Percentiles rank a stretch among this genome's conserved stretches.
phyloP scores from a whole-genome alignment of 306 rosid genomes.

The Cucurbita argyrosperma region DNA sequence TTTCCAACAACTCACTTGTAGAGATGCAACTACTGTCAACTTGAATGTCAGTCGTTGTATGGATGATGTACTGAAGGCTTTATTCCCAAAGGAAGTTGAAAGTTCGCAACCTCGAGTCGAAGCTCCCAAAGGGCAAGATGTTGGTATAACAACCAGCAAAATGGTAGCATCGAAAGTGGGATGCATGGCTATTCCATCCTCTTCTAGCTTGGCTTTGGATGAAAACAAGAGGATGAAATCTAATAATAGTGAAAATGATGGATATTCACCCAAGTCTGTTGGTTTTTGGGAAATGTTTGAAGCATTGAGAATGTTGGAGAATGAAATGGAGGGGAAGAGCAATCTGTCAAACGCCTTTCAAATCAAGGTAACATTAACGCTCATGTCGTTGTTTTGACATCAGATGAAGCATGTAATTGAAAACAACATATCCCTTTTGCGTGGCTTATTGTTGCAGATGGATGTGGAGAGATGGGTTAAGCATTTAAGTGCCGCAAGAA shows the following conservation, averaged over 20 bases:
- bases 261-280: not conserved
- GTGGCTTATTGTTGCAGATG: not conserved
- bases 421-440: not conserved
- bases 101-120: not conserved
- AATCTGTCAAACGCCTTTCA: not conserved
- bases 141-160: not conserved
- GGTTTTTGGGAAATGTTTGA: conserved; percentile 14
- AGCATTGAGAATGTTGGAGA: not conserved
- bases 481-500: not conserved
- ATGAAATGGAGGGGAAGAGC: not conserved
- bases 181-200: not conserved
- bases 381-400: not conserved
- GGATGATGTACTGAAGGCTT: conserved; percentile 7
- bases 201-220: not conserved
- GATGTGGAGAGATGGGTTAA: not conserved
- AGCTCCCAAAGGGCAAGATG: not conserved
- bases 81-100: conserved; percentile 19
- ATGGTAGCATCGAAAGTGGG: not conserved
- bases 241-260: not conserved
- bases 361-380: not conserved
- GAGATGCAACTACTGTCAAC: conserved; percentile 30
- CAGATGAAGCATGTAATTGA: not conserved
- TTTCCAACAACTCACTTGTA: conserved; percentile 1
- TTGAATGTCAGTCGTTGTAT: conserved; percentile 5
- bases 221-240: not conserved